Percentiles rank a stretch among this genome's conserved stretches.
Conservation (phyloP, 768 basidiomycete genomes). For the Multifurca ochricompacta region DNA sequence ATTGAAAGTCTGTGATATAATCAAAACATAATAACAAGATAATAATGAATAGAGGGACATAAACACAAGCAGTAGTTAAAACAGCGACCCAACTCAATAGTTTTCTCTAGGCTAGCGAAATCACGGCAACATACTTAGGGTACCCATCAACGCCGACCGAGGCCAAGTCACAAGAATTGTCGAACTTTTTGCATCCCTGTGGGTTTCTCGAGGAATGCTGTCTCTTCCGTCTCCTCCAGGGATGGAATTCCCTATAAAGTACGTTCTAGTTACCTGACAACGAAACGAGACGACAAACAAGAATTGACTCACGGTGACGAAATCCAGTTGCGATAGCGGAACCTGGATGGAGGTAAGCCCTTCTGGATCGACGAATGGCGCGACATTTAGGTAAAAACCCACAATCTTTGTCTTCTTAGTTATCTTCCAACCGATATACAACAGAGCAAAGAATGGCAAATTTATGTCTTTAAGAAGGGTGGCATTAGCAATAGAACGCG, state of each 20-base stretch:
- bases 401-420: conserved; percentile 19
- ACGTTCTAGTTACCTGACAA: neutral
- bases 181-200: conserved; percentile 1
- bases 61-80: neutral
- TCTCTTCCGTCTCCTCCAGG: conserved; percentile 18
- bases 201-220: neutral
- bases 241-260: conserved; percentile 12
- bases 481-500: neutral
- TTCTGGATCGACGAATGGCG: neutral
- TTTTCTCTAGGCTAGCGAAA: neutral
- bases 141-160: neutral
- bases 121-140: neutral
- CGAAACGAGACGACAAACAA: neutral
- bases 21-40: too few species aligned
- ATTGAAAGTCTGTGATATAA: too few species aligned
- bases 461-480: conserved; percentile 13
- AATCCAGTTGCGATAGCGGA: conserved; percentile 13
- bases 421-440: conserved; percentile 18
- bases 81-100: neutral
- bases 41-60: neutral
- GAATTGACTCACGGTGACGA: conserved; percentile 13
- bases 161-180: conserved; percentile 2
- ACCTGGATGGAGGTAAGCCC: neutral
- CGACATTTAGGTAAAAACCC: neutral
- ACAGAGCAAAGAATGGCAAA: conserved; percentile 13